A percentile compares a stretch with the other conserved stretches of the same genome.
Conservation (phyloP, 2,329 filamentous ascomycete species). For the Dendryphion nanum region DNA sequence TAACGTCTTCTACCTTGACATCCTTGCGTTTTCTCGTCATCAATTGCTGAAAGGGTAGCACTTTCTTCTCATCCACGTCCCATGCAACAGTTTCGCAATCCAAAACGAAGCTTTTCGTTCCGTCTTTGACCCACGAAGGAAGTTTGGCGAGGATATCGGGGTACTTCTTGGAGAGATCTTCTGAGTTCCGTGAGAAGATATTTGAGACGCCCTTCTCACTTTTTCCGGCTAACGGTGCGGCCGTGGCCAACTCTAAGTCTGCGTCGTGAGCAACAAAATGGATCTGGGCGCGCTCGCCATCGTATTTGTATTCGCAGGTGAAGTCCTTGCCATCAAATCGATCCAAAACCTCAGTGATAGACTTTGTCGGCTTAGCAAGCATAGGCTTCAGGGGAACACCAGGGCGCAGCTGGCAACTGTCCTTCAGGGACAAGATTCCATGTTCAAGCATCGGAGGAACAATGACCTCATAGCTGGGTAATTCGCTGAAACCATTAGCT, state of each 20-base stretch:
- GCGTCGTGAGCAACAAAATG: constrained; percentile 89
- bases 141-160: constrained; percentile 91
- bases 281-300: constrained; percentile 96
- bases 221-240: constrained; percentile 61
- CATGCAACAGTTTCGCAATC: constrained; percentile 98
- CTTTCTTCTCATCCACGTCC: constrained; percentile 93
- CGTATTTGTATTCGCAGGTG: constrained; percentile 99
- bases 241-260: constrained; percentile 62
- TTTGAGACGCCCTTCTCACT: constrained; percentile 74
- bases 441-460: constrained; percentile 85
- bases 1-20: constrained; percentile 91
- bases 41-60: constrained; percentile 93
- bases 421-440: constrained; percentile 77
- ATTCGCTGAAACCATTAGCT: constrained; percentile 62
- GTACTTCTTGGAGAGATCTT: constrained; percentile 96
- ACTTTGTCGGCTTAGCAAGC: constrained; percentile 97
- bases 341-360: constrained; percentile 95
- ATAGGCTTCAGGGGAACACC: constrained; percentile 96
- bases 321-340: constrained; percentile 94
- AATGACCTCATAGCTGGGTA: constrained; percentile 93
- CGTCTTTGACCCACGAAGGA: constrained; percentile 82
- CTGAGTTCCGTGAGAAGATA: constrained; percentile 96
- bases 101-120: constrained; percentile 93
- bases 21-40: constrained; percentile 99
- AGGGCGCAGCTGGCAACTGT: constrained; percentile 86